Conservation (phyloP, 2,329 filamentous ascomycete genomes). For the Monilinia laxa region DNA sequence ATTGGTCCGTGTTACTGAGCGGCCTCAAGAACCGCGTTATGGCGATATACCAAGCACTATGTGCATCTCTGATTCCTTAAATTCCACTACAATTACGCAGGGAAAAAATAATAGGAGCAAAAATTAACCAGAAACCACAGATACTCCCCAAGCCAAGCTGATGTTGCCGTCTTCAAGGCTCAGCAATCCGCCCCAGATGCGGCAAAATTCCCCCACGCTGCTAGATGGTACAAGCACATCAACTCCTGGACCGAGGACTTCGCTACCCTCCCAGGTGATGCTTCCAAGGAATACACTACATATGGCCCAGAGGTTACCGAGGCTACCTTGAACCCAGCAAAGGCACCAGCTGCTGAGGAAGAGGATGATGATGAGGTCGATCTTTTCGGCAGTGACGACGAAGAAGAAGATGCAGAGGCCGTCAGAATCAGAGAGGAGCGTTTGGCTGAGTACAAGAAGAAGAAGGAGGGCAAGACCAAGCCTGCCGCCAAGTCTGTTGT, state of each 20-base stretch:
- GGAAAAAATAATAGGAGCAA: conserved; percentile 23
- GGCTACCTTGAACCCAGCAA: conserved; percentile 80
- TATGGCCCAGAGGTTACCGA: conserved; percentile 85
- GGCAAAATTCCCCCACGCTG: conserved; percentile 87
- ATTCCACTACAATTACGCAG: conserved; percentile 28
- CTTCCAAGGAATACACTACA: conserved; percentile 80
- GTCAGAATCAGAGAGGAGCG: conserved; percentile 82
- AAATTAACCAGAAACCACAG: conserved; percentile 42
- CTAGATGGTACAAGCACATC: conserved; percentile 99
- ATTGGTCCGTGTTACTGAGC: conserved; percentile 97
- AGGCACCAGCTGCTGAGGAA: conserved; percentile 70
- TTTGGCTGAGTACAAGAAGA: conserved; percentile 90
- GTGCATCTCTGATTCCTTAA: conserved; percentile 69
- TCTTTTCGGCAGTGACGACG: conserved; percentile 89
- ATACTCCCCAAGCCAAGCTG: conserved; percentile 77
- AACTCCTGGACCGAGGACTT: conserved; percentile 91
- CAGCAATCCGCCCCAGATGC: conserved; percentile 72
- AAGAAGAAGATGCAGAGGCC: conserved; percentile 91
- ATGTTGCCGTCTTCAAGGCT: conserved; percentile 93
- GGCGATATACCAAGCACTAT: conserved; percentile 73
- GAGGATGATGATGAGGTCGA: conserved; percentile 88
- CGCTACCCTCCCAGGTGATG: conserved; percentile 83
- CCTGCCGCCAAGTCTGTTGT: conserved; percentile 92
- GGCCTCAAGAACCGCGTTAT: conserved; percentile 86
- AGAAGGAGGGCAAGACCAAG: conserved; percentile 95